Base-by-base conservation (phyloP, 805 yeast genomes). In the Komagataella ulmi region DNA sequence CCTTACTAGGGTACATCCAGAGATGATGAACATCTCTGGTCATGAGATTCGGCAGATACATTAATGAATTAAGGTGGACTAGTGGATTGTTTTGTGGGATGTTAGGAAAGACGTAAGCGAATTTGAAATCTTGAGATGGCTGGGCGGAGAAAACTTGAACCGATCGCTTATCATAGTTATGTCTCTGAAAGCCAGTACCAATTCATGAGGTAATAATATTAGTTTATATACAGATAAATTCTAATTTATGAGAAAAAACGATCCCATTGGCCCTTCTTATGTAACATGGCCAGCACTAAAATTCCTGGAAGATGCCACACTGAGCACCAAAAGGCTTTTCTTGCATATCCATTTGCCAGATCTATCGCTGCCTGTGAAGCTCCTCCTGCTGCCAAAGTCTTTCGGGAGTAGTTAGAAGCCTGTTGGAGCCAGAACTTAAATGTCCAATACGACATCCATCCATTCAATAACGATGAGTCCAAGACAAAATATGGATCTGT, bases 211-310 rank as follows among this genome's bases (percentile, higher is more conserved):
- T 45, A 46, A 7, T 30, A 45, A 43, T 10, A 48, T 49, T 3
- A 49, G 30, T 21, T 49, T 48, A 47, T 47, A 49, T 46, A 45
- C 52, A 24, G 30, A 50, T 47, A 44, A 46, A n/a, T 17, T 46
- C 21, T 45, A 21, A 10, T 43, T 44, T 19, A 49, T 45, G 47
- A 23, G 14, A 72, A 72, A 23, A 83, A 59, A 72, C 86, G 75
- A 62, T 89, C 96, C 97, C 97, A 91, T 63, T 89, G 88, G 5
- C 97, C 97, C 64, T 83, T 83, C 67, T 93, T 93, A 66, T 93
- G 98, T 50, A 93, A 65, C 89, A 93, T 91, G 1, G 98, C 97
- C 54, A 93, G 70, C 17, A 89, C 83, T 51, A 93, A 70, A 14
- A 95, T 84, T 0, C 85, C 90, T 0, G 99, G 99, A 48, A 93